Conservation (phyloP, 2,329 filamentous ascomycete genomes). For the Colletotrichum acutatum region DNA sequence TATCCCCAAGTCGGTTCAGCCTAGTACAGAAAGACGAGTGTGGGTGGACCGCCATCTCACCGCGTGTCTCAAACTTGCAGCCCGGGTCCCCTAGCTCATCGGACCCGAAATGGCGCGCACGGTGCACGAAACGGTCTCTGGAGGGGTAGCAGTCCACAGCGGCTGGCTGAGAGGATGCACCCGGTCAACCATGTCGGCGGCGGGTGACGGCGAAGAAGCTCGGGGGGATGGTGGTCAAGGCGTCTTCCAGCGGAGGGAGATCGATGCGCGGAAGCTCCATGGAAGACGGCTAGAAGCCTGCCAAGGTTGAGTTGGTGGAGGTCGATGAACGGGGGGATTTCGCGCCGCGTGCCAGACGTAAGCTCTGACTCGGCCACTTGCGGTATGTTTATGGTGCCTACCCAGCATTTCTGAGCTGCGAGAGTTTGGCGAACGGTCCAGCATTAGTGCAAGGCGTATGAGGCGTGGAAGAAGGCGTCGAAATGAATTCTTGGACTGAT, state of each 20-base stretch:
- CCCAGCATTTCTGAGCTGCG: not conserved
- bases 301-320: not conserved
- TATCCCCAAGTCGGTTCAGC: constrained; percentile 8
- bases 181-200: constrained; percentile 16
- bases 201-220: constrained; percentile 12
- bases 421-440: not conserved
- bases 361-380: not conserved
- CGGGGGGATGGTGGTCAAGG: constrained; percentile 8
- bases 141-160: constrained; percentile 7
- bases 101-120: constrained; percentile 14
- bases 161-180: constrained; percentile 30
- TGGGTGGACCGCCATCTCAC: constrained; percentile 27
- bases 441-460: not conserved
- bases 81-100: constrained; percentile 25
- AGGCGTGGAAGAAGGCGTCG: too few relatives aligned
- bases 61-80: constrained; percentile 30
- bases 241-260: not conserved
- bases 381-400: not conserved
- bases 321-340: not conserved
- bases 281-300: constrained; percentile 26
- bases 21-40: constrained; percentile 11
- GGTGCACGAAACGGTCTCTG: constrained; percentile 3
- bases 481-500: not conserved
- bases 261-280: constrained; percentile 16
- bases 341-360: not conserved